A percentile compares a stretch with the other conserved stretches of the same genome.
Conservation (phyloP, 768 basidiomycete genomes). For the Trametes coccinea region DNA sequence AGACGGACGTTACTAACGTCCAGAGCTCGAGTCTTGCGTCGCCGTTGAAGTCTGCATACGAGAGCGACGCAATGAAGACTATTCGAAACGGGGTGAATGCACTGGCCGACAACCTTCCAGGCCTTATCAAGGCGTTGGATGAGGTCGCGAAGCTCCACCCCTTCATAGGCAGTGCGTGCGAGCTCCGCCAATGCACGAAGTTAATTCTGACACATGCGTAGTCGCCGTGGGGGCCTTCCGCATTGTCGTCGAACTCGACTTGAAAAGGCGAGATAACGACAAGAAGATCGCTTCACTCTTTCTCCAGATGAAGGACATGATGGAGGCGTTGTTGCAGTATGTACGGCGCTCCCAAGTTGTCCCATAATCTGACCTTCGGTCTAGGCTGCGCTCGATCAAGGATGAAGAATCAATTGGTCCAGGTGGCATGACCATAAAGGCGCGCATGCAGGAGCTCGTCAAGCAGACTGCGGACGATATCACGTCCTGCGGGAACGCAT, state of each 20-base stretch:
- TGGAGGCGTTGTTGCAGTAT: conserved; percentile 48
- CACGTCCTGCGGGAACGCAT: conserved; percentile 35
- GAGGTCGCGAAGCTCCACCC: conserved; percentile 30
- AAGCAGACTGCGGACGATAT: conserved; percentile 33
- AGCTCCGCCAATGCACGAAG: too few relatives aligned
- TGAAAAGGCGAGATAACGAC: conserved; percentile 53
- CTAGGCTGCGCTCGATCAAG: conserved; percentile 36
- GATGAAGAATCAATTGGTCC: conserved; percentile 34
- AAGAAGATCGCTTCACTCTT: conserved; percentile 48
- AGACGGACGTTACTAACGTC: background rate
- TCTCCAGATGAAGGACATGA: conserved; percentile 53
- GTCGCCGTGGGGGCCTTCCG: conserved; percentile 54
- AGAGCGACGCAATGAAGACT: conserved; percentile 15
- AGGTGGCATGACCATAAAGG: conserved; percentile 37
- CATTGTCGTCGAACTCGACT: conserved; percentile 48
- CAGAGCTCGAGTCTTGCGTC: conserved; percentile 1
- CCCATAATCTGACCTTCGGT: background rate
- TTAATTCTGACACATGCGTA: background rate
- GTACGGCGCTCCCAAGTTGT: conserved; percentile 10
- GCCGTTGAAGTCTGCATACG: conserved; percentile 9
- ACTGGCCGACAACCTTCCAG: conserved; percentile 22
- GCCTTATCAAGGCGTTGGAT: conserved; percentile 26
- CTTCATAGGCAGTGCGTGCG: conserved; percentile 23
- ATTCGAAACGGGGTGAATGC: conserved; percentile 23
- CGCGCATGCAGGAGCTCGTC: conserved; percentile 36